Evolutionary conservation across 148 eudicot genomes (phyloP).

Genomic region (Mesembryanthemum crystallinum): DNA sequence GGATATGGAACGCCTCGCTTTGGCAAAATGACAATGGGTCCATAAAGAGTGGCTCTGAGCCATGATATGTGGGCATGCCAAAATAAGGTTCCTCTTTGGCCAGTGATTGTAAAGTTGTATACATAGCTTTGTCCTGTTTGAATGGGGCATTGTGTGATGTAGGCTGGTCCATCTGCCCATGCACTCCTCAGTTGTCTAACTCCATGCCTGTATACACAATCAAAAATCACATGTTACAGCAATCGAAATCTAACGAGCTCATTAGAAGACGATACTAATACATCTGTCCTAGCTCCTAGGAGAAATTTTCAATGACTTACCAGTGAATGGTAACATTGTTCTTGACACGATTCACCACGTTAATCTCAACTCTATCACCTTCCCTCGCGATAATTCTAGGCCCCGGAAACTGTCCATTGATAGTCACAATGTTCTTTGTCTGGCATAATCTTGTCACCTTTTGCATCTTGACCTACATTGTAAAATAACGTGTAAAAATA

Average conservation of each 20-base stretch:
- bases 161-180: slow-evolving; percentile 35
- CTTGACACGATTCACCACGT: slow-evolving; percentile 27
- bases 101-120: slow-evolving; percentile 25
- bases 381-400: slow-evolving; percentile 31
- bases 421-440: slow-evolving; percentile 31
- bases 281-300: too few species aligned
- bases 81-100: slow-evolving; percentile 33
- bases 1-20: slow-evolving; percentile 26
- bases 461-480: slow-evolving; percentile 30
- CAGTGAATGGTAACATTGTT: slow-evolving; percentile 36
- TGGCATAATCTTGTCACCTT: slow-evolving; percentile 30
- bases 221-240: not conserved
- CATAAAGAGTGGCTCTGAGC: slow-evolving; percentile 31
- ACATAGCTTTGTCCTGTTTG: slow-evolving; percentile 28
- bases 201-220: slow-evolving; percentile 20
- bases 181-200: slow-evolving; percentile 23
- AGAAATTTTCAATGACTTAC: too few species aligned
- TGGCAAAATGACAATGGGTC: slow-evolving; percentile 29
- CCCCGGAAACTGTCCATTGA: slow-evolving; percentile 35
- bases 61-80: slow-evolving; percentile 35
- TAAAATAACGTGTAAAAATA: not conserved
- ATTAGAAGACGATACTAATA: too few species aligned
- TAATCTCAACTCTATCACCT: slow-evolving; percentile 33
- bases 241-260: not conserved
- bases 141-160: slow-evolving; percentile 34